Evolutionary conservation across 805 yeast species (phyloP).

Genomic region (Nakazawaea laoshanensis): DNA sequence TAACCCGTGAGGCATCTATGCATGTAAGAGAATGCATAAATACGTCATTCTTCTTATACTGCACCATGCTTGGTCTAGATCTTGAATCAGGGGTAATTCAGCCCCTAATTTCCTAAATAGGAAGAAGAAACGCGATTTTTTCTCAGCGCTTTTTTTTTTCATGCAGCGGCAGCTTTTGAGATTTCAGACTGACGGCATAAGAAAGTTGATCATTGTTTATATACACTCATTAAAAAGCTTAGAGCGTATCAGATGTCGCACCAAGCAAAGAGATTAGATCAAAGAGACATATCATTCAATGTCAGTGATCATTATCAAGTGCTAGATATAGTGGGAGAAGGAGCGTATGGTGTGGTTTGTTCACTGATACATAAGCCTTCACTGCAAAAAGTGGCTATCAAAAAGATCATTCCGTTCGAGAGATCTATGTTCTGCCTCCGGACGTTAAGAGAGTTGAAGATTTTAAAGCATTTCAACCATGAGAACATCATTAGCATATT

Average conservation of each 20-base stretch:
- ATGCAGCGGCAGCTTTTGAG: too few species aligned
- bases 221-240: neutral
- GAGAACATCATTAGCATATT: constrained; percentile 87
- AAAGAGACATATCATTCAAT: constrained; percentile 44
- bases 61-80: too few species aligned
- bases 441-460: constrained; percentile 82
- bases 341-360: constrained; percentile 94
- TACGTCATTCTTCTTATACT: too few species aligned
- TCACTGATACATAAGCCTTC: constrained; percentile 83
- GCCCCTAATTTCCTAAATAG: too few species aligned
- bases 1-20: too few species aligned
- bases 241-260: neutral
- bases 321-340: constrained; percentile 83
- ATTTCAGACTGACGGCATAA: too few species aligned
- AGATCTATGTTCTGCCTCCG: constrained; percentile 83
- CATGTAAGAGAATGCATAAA: too few species aligned
- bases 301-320: constrained; percentile 84
- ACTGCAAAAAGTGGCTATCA: constrained; percentile 87
- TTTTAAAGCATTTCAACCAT: constrained; percentile 84
- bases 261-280: constrained; percentile 2
- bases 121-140: too few species aligned
- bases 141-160: too few species aligned
- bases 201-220: neutral
- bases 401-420: constrained; percentile 89
- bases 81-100: too few species aligned